phyloP scores from a whole-genome alignment of 176 grass and related monocot species.

The Tillandsia fasciculata region DNA sequence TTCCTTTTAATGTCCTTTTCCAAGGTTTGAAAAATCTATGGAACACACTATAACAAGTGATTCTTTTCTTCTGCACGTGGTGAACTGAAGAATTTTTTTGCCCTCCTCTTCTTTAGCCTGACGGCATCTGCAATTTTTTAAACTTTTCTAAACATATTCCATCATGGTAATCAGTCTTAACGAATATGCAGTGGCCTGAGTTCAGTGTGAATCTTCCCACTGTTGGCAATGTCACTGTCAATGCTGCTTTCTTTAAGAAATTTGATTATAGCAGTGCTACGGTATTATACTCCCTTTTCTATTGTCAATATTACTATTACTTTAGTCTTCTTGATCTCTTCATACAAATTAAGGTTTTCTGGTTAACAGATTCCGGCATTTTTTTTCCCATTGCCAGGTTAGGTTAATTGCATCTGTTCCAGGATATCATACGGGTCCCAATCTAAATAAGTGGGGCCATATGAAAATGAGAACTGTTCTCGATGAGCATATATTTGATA shows the following conservation, averaged over 20 bases:
- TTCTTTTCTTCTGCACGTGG: not conserved
- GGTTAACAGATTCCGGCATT: not conserved
- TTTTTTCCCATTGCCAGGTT: conserved; percentile 39
- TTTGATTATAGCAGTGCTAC: conserved; percentile 87
- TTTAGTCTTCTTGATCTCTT: not conserved
- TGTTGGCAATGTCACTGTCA: conserved; percentile 71
- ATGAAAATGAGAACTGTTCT: conserved; percentile 82
- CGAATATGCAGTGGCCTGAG: conserved; percentile 74
- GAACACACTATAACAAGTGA: not conserved
- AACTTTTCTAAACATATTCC: too few relatives aligned
- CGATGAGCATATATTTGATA: conserved; percentile 55
- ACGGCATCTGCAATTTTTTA: too few relatives aligned
- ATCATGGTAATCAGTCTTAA: not conserved
- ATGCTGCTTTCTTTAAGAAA: conserved; percentile 73
- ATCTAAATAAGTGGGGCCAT: conserved; percentile 86
- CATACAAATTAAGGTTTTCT: not conserved
- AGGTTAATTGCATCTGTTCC: conserved; percentile 87
- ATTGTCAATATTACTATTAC: not conserved
- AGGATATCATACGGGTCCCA: conserved; percentile 72
- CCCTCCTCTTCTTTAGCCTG: not conserved
- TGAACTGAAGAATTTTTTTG: not conserved
- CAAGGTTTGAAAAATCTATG: not conserved
- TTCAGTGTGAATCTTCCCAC: conserved; percentile 55
- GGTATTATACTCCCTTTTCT: conserved; percentile 25
- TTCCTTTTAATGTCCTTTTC: conserved; percentile 6